These are phyloP conservation scores for Hirsutella rhossiliensis DNA, from an alignment of 2,329 filamentous ascomycete species.

Conservation along the genomic window DNA sequence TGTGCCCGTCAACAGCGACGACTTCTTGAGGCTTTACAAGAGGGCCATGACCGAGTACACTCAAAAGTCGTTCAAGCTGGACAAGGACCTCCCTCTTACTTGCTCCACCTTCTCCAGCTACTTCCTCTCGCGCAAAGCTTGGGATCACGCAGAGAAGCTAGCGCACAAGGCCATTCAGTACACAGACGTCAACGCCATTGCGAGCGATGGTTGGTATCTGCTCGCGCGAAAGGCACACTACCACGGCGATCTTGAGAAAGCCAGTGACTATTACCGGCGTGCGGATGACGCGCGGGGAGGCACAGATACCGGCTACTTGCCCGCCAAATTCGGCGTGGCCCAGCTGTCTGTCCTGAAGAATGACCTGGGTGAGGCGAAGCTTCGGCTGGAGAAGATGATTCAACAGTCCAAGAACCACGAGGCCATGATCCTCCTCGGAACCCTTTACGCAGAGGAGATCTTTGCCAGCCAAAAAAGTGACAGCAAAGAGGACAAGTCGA, in stretches of 20 bases:
- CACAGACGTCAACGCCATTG: conserved; percentile 92
- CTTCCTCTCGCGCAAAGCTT: conserved; percentile 73
- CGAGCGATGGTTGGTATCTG: conserved; percentile 95
- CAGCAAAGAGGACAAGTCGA: conserved; percentile 74
- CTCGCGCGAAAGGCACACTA: conserved; percentile 87
- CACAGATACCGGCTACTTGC: conserved; percentile 79
- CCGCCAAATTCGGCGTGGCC: conserved; percentile 87
- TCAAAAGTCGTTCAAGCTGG: conserved; percentile 84
- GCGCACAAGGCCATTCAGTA: conserved; percentile 89
- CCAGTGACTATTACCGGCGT: conserved; percentile 76
- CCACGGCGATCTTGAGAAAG: conserved; percentile 59
- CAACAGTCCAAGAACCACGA: conserved; percentile 75
- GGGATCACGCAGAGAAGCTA: conserved; percentile 71
- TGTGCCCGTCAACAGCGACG: conserved; percentile 69
- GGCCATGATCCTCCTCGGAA: conserved; percentile 83
- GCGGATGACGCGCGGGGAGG: conserved; percentile 88
- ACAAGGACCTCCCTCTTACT: conserved; percentile 81
- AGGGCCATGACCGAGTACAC: conserved; percentile 92
- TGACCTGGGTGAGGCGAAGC: conserved; percentile 84
- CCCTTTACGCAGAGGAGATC: conserved; percentile 87
- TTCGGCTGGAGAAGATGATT: conserved; percentile 86
- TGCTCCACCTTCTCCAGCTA: conserved; percentile 86
- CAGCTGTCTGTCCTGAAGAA: conserved; percentile 78
- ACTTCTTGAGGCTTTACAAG: conserved; percentile 78
- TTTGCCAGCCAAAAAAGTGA: conserved; percentile 64